phyloP scores from a whole-genome alignment of 495 filamentous ascomycete genomes.

The Melanomma pulvis-pyrius region DNA sequence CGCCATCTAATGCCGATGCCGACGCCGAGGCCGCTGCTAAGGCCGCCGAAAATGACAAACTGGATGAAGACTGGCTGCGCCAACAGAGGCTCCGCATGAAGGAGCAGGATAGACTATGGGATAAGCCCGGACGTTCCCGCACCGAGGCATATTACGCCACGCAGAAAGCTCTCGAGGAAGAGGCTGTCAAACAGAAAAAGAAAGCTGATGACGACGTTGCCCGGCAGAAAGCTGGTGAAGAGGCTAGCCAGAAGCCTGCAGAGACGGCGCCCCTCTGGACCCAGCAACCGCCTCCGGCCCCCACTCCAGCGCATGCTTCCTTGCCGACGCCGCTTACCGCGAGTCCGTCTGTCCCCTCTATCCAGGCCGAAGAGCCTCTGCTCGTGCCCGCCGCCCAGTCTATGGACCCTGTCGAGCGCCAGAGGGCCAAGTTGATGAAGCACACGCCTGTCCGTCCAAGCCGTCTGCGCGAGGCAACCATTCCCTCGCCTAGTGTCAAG shows the following conservation, averaged over 20 bases:
- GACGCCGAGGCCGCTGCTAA: not conserved
- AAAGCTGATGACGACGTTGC: not conserved
- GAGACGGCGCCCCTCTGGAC: constrained; percentile 14
- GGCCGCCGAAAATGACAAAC: not conserved
- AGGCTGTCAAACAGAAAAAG: not conserved
- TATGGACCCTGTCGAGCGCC: constrained; percentile 10
- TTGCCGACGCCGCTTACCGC: constrained; percentile 4
- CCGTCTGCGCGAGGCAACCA: constrained; percentile 17
- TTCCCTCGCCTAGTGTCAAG: constrained; percentile 12
- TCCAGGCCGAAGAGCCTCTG: not conserved
- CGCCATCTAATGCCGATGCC: not conserved
- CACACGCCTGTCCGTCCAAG: constrained; percentile 25
- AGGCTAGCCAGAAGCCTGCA: not conserved
- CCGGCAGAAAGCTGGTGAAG: not conserved
- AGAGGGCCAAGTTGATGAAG: constrained; percentile 15
- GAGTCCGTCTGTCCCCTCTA: not conserved
- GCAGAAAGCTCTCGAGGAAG: not conserved
- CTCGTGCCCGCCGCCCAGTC: not conserved
- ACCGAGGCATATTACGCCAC: not conserved
- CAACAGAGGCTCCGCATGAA: not conserved
- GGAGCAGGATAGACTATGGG: not conserved
- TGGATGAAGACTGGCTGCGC: not conserved
- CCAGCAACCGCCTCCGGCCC: constrained; percentile 7
- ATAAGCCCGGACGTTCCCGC: not conserved
- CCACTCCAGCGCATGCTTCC: constrained; percentile 19